A percentile compares a stretch with the other conserved stretches of the same genome.
These are phyloP conservation scores for Colletotrichum cereale DNA, from an alignment of 2,329 filamentous ascomycete genomes.

Conservation along the genomic window DNA sequence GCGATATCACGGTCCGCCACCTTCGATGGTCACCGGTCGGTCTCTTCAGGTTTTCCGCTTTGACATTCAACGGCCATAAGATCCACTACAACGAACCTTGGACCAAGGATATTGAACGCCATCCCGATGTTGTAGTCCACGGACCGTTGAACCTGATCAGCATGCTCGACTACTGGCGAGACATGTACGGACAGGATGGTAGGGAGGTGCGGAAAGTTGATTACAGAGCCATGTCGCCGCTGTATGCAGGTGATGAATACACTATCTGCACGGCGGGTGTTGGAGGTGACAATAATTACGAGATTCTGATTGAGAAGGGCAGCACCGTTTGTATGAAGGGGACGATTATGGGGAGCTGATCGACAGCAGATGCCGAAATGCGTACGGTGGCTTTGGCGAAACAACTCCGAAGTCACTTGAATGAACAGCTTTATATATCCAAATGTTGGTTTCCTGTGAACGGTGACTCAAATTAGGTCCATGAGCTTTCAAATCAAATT, in stretches of 20 bases:
- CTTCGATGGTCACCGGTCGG: conserved; percentile 60
- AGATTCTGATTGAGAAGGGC: conserved; percentile 61
- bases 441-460: no score
- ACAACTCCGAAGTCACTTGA: not conserved
- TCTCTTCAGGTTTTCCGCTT: conserved; percentile 84
- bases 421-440: not conserved
- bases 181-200: conserved; percentile 54
- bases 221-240: conserved; percentile 77
- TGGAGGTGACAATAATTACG: conserved; percentile 52
- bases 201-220: conserved; percentile 57
- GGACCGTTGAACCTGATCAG: conserved; percentile 82
- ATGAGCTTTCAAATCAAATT: conserved; percentile 11
- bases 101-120: conserved; percentile 74
- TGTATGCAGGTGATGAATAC: conserved; percentile 77
- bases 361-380: not conserved
- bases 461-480: not conserved
- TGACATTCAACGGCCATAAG: conserved; percentile 88
- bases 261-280: conserved; percentile 67
- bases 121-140: conserved; percentile 80
- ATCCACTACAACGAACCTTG: conserved; percentile 84
- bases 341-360: conserved; percentile 36
- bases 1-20: conserved; percentile 46
- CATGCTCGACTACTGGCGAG: conserved; percentile 76
- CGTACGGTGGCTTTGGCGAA: no score
- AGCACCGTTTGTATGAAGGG: conserved; percentile 53